Evolutionary conservation across 495 filamentous ascomycete species (phyloP).

Genomic region (Tuber indicum): DNA sequence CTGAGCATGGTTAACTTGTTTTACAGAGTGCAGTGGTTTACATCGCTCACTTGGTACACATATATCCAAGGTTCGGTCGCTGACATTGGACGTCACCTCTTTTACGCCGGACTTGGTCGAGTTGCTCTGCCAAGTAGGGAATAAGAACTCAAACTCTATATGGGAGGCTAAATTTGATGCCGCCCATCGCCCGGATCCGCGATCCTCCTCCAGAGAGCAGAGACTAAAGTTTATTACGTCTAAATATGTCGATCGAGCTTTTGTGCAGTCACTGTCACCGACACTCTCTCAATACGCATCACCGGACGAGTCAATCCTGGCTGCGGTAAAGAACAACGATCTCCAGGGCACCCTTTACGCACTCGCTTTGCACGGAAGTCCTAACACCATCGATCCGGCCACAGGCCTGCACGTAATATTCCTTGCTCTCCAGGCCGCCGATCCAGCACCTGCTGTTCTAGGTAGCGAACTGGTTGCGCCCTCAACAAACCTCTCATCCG

Average conservation of each 20-base stretch:
- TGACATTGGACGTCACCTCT: constrained; percentile 88
- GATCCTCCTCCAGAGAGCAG: constrained; percentile 72
- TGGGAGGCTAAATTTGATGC: constrained; percentile 84
- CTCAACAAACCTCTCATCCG: constrained; percentile 35
- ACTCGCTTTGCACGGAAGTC: constrained; percentile 76
- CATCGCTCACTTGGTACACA: constrained; percentile 95
- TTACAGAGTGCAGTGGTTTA: constrained; percentile 82
- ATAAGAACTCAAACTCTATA: constrained; percentile 90
- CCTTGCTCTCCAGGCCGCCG: constrained; percentile 87
- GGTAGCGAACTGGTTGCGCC: constrained; percentile 19
- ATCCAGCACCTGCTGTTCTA: constrained; percentile 64
- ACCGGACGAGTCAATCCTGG: constrained; percentile 83
- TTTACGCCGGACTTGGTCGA: constrained; percentile 96
- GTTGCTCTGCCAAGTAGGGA: constrained; percentile 85
- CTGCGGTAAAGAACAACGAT: constrained; percentile 89
- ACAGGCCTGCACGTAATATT: constrained; percentile 81
- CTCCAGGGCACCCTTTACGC: constrained; percentile 87
- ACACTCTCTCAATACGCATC: constrained; percentile 69
- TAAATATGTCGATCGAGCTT: constrained; percentile 83
- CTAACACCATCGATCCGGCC: constrained; percentile 79
- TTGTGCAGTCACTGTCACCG: constrained; percentile 68
- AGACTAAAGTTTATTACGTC: constrained; percentile 85
- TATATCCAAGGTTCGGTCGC: constrained; percentile 92
- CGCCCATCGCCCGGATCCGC: constrained; percentile 60
- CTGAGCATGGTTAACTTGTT: constrained; percentile 11